Evolutionary conservation across 768 basidiomycete genomes (phyloP).

Genomic region (Lactifluus echinatus): DNA sequence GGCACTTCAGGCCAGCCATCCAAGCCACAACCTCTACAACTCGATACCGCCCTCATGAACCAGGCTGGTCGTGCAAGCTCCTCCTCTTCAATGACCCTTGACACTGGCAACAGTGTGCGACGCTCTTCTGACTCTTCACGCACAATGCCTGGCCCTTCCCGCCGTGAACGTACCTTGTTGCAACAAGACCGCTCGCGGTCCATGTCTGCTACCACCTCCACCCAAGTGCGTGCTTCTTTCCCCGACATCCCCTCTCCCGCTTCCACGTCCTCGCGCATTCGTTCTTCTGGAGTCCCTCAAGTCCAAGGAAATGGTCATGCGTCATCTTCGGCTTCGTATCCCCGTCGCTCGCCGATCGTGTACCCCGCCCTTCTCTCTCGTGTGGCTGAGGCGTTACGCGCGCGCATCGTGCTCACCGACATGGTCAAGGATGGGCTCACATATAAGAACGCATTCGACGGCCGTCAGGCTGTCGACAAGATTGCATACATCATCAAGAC

Average conservation of each 20-base stretch:
- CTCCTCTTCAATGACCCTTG: constrained; percentile 34
- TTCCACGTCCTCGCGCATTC: constrained; percentile 28
- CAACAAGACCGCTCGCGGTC: constrained; percentile 64
- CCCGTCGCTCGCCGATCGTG: constrained; percentile 63
- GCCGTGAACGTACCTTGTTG: constrained; percentile 47
- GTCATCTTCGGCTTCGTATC: constrained; percentile 13
- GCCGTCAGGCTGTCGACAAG: constrained; percentile 93
- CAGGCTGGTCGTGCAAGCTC: constrained; percentile 21
- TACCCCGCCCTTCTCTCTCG: constrained; percentile 95
- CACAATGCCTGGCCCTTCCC: constrained; percentile 48
- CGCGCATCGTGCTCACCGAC: constrained; percentile 69
- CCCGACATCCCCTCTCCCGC: constrained; percentile 26
- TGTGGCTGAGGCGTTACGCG: constrained; percentile 88
- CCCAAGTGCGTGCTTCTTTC: constrained; percentile 39
- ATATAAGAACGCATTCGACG: constrained; percentile 95
- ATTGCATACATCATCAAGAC: constrained; percentile 98
- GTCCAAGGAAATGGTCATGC: constrained; percentile 26
- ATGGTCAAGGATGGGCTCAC: constrained; percentile 90
- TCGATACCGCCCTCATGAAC: constrained; percentile 40
- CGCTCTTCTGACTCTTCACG: constrained; percentile 66
- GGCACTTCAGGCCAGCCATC: constrained; percentile 23
- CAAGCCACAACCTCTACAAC: constrained; percentile 46
- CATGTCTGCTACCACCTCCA: constrained; percentile 53
- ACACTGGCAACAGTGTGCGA: constrained; percentile 32
- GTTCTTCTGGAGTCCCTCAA: constrained; percentile 27